These are phyloP conservation scores for Kwoniella dejecticola DNA, from an alignment of 768 basidiomycete species.

Conservation along the genomic window DNA sequence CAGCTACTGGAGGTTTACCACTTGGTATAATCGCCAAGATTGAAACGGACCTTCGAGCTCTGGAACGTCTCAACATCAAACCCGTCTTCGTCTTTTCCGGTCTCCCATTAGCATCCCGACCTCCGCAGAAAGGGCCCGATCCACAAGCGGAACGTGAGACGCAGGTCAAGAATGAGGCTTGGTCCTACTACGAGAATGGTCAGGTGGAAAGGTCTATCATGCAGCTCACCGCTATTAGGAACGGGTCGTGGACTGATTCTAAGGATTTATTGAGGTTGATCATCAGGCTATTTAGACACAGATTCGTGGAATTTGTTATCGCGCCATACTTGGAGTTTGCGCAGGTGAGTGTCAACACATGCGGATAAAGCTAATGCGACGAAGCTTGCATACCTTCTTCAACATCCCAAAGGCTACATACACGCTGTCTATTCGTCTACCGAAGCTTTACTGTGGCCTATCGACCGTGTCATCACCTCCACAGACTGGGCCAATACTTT, in stretches of 20 bases:
- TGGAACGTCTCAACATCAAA: conserved; percentile 90
- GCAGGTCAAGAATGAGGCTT: conserved; percentile 65
- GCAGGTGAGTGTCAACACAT: conserved; percentile 67
- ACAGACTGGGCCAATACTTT: conserved; percentile 77
- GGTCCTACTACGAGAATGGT: conserved; percentile 89
- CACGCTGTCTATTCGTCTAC: conserved; percentile 90
- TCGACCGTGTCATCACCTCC: conserved; percentile 72
- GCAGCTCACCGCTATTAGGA: conserved; percentile 74
- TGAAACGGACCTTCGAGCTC: conserved; percentile 83
- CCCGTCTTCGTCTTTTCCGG: conserved; percentile 99
- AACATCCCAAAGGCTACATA: conserved; percentile 88
- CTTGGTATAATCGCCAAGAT: conserved; percentile 74
- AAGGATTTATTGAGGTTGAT: conserved; percentile 96
- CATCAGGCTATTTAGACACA: conserved; percentile 85
- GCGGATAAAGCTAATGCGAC: conserved; percentile 6
- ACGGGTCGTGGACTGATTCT: conserved; percentile 62
- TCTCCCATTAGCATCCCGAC: conserved; percentile 72
- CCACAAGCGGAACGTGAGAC: conserved; percentile 37
- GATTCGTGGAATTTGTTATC: conserved; percentile 92
- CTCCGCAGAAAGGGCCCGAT: conserved; percentile 65
- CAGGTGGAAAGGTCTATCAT: conserved; percentile 85
- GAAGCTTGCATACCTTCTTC: conserved; percentile 90
- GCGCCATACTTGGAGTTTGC: conserved; percentile 95
- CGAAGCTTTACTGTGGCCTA: conserved; percentile 83
- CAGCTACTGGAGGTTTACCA: conserved; percentile 92